Evolutionary conservation across 768 basidiomycete genomes (phyloP).

Genomic region (Pulveroboletus sp.): DNA sequence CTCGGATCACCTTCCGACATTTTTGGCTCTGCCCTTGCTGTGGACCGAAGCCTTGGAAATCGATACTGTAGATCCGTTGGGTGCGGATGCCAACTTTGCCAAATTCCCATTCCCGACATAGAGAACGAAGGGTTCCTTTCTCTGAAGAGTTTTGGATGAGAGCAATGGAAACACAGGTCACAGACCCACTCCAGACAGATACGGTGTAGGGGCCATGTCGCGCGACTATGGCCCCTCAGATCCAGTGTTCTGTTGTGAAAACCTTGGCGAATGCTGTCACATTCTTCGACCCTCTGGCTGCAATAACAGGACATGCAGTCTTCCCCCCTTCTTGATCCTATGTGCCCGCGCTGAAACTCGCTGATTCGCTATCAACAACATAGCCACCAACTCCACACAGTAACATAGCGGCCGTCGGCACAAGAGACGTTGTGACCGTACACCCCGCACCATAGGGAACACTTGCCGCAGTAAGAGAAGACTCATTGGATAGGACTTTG

Average conservation of each 20-base stretch:
- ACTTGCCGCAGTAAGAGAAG: constrained; percentile 57
- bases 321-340: constrained; percentile 32
- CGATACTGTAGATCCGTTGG: constrained; percentile 48
- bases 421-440: not conserved
- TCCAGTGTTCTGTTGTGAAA: constrained; percentile 51
- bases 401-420: constrained; percentile 50
- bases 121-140: constrained; percentile 51
- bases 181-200: constrained; percentile 50
- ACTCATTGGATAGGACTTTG: constrained; percentile 33
- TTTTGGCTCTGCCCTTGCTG: constrained; percentile 32
- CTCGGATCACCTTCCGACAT: constrained; percentile 36
- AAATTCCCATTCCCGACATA: constrained; percentile 60
- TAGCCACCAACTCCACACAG: constrained; percentile 47
- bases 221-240: constrained; percentile 44
- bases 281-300: constrained; percentile 52
- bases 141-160: constrained; percentile 28
- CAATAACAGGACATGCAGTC: constrained; percentile 57
- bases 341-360: constrained; percentile 68
- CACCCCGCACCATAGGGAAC: not conserved
- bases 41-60: constrained; percentile 52
- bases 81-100: constrained; percentile 38
- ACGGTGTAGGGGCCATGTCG: constrained; percentile 54
- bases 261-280: constrained; percentile 72
- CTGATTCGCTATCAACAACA: constrained; percentile 38
- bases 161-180: not conserved